Percentiles rank a stretch among this genome's conserved stretches.
Conservation (phyloP, 169 alveolate genomes). For the Plasmodium inui region DNA sequence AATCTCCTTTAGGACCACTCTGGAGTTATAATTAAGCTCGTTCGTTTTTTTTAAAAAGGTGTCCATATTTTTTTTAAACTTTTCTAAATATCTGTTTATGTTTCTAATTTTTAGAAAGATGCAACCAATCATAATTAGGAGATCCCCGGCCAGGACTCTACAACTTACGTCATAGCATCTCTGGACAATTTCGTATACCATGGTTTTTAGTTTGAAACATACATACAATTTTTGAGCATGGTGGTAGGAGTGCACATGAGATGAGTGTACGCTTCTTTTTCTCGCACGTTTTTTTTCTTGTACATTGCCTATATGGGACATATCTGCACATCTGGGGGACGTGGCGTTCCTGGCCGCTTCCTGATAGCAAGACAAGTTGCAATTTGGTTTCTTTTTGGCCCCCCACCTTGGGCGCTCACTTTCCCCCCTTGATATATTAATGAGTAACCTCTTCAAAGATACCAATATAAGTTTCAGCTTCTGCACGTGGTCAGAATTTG, state of each 20-base stretch:
- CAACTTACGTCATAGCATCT: constrained; percentile 57
- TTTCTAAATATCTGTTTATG: constrained; percentile 40
- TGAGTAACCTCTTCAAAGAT: constrained; percentile 47
- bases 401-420: background rate
- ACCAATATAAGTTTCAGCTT: constrained; percentile 55
- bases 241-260: background rate
- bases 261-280: background rate
- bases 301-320: background rate
- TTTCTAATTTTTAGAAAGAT: constrained; percentile 63
- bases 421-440: constrained; percentile 21
- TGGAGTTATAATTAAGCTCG: constrained; percentile 54
- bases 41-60: constrained; percentile 26
- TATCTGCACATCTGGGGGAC: background rate
- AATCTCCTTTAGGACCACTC: constrained; percentile 24
- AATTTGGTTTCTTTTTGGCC: constrained; percentile 8
- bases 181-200: constrained; percentile 63
- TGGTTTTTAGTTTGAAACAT: constrained; percentile 39
- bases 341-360: background rate
- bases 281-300: background rate
- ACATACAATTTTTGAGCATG: background rate
- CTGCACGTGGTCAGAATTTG: constrained; percentile 4
- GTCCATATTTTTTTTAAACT: constrained; percentile 48
- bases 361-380: constrained; percentile 10
- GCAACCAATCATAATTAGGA: constrained; percentile 68
- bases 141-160: constrained; percentile 49